phyloP scores from a whole-genome alignment of 192 early-diverging fungal genomes.

The Umbelopsis ramanniana region DNA sequence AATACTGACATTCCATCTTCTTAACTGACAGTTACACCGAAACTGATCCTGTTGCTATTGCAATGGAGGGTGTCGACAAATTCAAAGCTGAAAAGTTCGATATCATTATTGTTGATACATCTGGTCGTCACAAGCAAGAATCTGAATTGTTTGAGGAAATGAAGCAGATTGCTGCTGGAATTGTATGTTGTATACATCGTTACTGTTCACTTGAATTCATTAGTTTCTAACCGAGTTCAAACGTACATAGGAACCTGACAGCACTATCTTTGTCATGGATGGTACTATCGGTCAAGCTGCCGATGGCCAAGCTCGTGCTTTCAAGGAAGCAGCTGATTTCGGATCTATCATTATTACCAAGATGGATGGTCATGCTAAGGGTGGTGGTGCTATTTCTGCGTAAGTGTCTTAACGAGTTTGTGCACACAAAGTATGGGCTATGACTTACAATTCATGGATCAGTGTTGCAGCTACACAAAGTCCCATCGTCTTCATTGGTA shows the following conservation, averaged over 20 bases:
- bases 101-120: slow-evolving; percentile 98
- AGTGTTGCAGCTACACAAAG: slow-evolving; percentile 91
- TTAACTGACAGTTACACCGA: slow-evolving; percentile 76
- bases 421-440: background rate
- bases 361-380: slow-evolving; percentile 99
- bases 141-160: slow-evolving; percentile 94
- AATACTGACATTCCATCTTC: background rate
- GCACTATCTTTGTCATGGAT: slow-evolving; percentile 98
- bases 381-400: slow-evolving; percentile 97
- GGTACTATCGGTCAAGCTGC: slow-evolving; percentile 98
- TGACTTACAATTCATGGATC: background rate
- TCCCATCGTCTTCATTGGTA: slow-evolving; percentile 96
- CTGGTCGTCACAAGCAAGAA: slow-evolving; percentile 95
- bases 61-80: slow-evolving; percentile 89
- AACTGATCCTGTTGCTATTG: slow-evolving; percentile 90
- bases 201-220: background rate
- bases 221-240: background rate
- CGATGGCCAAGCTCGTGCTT: slow-evolving; percentile 89
- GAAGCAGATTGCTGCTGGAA: slow-evolving; percentile 88
- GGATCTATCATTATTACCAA: slow-evolving; percentile 98
- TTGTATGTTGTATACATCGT: slow-evolving; percentile 45
- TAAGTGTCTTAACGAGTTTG: slow-evolving; percentile 33
- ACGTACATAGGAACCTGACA: slow-evolving; percentile 78
- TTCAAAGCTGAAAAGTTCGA: slow-evolving; percentile 94
- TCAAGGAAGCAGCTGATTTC: slow-evolving; percentile 89